These are phyloP conservation scores for Globisporangium ultimum DNA, from an alignment of 352 stramenopile species.

Conservation along the genomic window DNA sequence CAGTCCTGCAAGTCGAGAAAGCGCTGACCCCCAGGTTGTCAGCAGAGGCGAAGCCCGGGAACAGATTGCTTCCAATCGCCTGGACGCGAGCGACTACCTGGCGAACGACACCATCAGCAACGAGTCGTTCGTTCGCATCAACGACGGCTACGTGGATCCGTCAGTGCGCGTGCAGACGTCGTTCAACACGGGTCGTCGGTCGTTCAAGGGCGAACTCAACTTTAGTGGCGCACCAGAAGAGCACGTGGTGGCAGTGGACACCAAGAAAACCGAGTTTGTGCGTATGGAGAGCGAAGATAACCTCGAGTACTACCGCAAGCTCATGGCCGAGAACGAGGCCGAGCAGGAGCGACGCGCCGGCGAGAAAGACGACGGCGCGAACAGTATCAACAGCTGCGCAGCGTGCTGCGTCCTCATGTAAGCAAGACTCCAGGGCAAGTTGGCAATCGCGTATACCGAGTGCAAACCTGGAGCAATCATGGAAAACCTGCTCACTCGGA, in stretches of 20 bases:
- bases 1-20: conserved; percentile 18
- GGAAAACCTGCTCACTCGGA: no score
- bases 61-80: conserved; percentile 21
- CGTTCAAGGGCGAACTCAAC: conserved; percentile 62
- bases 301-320: conserved; percentile 43
- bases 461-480: no score
- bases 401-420: conserved; percentile 58
- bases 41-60: conserved; percentile 16
- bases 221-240: conserved; percentile 10
- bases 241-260: not conserved
- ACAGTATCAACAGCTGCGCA: conserved; percentile 34
- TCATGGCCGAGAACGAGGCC: conserved; percentile 39
- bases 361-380: conserved; percentile 16
- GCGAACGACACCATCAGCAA: conserved; percentile 71
- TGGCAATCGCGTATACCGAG: not conserved
- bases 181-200: conserved; percentile 15
- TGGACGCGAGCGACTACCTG: conserved; percentile 59
- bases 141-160: conserved; percentile 21
- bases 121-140: conserved; percentile 55
- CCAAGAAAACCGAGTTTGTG: conserved; percentile 2
- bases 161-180: conserved; percentile 22
- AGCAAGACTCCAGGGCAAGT: not conserved
- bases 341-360: conserved; percentile 24
- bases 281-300: conserved; percentile 30
- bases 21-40: conserved; percentile 19